Evolutionary conservation across 768 basidiomycete species (phyloP).

Genomic region (Chiua virens): DNA sequence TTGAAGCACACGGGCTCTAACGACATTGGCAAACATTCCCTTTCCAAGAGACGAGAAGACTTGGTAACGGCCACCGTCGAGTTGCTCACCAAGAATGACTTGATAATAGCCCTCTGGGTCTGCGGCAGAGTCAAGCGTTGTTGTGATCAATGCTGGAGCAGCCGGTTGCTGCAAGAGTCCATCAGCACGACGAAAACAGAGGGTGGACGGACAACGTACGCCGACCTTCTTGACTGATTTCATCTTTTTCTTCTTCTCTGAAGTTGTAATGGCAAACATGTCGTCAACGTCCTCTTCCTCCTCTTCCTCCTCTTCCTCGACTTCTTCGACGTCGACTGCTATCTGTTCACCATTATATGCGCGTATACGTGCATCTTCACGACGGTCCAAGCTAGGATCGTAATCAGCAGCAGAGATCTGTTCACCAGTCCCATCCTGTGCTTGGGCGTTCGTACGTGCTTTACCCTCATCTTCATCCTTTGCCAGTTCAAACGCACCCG

Average conservation of each 20-base stretch:
- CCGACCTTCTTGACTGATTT: constrained; percentile 60
- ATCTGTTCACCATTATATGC: constrained; percentile 42
- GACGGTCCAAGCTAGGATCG: constrained; percentile 78
- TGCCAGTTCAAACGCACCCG: constrained; percentile 62
- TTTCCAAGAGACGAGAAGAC: constrained; percentile 95
- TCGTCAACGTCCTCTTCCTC: constrained; percentile 92
- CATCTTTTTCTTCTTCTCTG: constrained; percentile 49
- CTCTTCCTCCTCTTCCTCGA: constrained; percentile 65
- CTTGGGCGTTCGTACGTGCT: constrained; percentile 44
- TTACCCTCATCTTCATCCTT: constrained; percentile 60
- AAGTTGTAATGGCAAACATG: constrained; percentile 78
- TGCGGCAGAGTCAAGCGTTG: constrained; percentile 85
- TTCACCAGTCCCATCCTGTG: constrained; percentile 50
- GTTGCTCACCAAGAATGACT: constrained; percentile 89
- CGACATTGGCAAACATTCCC: constrained; percentile 98
- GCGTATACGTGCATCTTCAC: constrained; percentile 79
- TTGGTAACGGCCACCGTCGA: constrained; percentile 91
- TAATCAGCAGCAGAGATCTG: constrained; percentile 93
- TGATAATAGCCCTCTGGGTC: constrained; percentile 96
- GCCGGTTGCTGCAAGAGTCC: constrained; percentile 39
- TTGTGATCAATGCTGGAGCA: constrained; percentile 66
- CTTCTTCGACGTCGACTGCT: constrained; percentile 44
- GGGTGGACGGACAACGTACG: constrained; percentile 35
- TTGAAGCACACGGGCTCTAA: constrained; percentile 80
- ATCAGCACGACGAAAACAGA: constrained; percentile 10